Evolutionary conservation across 2,329 filamentous ascomycete genomes (phyloP).

Genomic region (Aureobasidium sp.): DNA sequence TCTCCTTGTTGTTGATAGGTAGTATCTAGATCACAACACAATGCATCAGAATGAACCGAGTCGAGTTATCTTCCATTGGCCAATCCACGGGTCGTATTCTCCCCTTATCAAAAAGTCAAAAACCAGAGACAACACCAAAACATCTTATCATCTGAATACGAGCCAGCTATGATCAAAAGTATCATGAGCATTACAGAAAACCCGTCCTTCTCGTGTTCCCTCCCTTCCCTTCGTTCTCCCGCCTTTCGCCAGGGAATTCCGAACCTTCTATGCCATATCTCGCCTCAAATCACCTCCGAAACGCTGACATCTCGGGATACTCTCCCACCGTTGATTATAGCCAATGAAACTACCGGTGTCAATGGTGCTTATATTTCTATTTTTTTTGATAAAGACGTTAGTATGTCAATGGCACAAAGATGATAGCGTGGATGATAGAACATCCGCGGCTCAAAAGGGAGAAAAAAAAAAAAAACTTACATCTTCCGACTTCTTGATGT

Average conservation of each 20-base stretch:
- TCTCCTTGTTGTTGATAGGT: too few species aligned
- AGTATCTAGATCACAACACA: too few species aligned
- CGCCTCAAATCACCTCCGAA: background rate
- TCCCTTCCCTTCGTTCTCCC: background rate
- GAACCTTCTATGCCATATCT: background rate
- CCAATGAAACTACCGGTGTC: background rate
- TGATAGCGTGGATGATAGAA: background rate
- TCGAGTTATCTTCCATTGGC: too few species aligned
- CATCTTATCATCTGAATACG: background rate
- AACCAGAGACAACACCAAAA: background rate
- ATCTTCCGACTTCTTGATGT: slow-evolving; percentile 76
- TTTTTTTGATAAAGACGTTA: background rate
- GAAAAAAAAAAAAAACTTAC: slow-evolving; percentile 54
- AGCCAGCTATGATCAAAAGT: background rate
- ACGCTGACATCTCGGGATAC: background rate
- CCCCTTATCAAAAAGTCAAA: background rate
- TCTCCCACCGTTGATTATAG: background rate
- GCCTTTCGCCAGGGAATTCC: background rate
- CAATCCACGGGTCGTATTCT: too few species aligned
- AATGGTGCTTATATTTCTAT: background rate
- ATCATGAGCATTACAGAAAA: background rate
- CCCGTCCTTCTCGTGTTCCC: background rate
- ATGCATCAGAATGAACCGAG: too few species aligned
- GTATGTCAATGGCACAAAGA: background rate
- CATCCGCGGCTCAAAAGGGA: background rate